Percentiles rank a stretch among this genome's conserved stretches.
phyloP scores from a whole-genome alignment of 108 stramenopile genomes.

The Cyclotella baltica region DNA sequence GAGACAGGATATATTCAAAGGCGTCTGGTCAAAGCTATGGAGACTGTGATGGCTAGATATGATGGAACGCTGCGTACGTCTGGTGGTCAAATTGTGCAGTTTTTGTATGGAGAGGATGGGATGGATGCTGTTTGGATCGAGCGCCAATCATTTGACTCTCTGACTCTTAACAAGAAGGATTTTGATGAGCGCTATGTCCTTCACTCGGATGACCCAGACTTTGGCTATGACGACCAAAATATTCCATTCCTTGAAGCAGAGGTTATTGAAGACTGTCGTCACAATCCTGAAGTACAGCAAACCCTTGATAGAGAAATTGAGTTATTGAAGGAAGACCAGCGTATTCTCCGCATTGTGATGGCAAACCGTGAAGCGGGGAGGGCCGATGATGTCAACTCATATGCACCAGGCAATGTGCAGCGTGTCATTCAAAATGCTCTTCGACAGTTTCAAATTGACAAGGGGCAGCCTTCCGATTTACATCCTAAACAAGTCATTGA shows the following conservation, averaged over 20 bases:
- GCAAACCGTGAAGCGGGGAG: conserved; percentile 91
- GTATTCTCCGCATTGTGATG: conserved; percentile 85
- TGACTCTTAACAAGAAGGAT: conserved; percentile 79
- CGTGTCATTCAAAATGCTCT: conserved; percentile 94
- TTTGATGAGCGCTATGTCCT: conserved; percentile 83
- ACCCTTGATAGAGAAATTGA: conserved; percentile 91
- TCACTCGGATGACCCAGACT: conserved; percentile 82
- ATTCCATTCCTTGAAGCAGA: conserved; percentile 86
- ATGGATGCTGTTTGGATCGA: conserved; percentile 99
- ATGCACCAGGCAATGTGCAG: conserved; percentile 93
- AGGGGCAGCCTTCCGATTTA: conserved; percentile 84
- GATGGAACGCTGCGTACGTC: conserved; percentile 97
- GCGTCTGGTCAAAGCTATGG: conserved; percentile 98
- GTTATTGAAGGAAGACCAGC: conserved; percentile 87
- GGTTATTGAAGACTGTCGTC: conserved; percentile 85
- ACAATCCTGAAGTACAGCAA: conserved; percentile 87
- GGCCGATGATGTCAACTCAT: conserved; percentile 80
- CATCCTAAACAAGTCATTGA: conserved; percentile 89
- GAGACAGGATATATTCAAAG: conserved; percentile 99
- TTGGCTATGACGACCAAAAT: conserved; percentile 84
- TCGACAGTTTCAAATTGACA: conserved; percentile 91
- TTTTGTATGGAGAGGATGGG: conserved; percentile 99
- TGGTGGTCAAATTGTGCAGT: conserved; percentile 95
- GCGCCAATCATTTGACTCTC: conserved; percentile 91
- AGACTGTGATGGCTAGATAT: conserved; percentile 97